Evolutionary conservation across 306 rosid genomes (phyloP).

Genomic region (Pyrus bretschneideri): DNA sequence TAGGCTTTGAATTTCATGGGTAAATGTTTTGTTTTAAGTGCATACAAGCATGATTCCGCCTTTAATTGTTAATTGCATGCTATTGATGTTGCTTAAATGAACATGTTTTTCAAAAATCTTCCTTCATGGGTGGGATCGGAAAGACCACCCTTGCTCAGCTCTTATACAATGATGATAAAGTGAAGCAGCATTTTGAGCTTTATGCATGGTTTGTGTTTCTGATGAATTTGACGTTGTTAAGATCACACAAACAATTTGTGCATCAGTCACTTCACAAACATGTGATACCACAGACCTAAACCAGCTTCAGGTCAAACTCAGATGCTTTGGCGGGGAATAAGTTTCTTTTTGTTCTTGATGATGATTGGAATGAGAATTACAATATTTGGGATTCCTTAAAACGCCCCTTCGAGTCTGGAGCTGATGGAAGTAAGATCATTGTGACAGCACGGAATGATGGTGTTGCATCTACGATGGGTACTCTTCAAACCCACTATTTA

Average conservation of each 20-base stretch:
- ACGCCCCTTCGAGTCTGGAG: background rate
- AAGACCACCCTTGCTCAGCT: background rate
- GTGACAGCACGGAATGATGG: background rate
- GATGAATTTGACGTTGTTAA: no score
- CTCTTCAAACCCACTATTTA: background rate
- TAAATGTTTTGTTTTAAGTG: no score
- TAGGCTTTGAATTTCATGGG: no score
- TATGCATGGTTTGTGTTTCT: no score
- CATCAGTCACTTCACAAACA: background rate
- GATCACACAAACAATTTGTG: background rate
- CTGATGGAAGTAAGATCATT: background rate
- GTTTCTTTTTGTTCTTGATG: background rate
- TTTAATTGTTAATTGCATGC: no score
- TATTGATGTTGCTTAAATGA: no score
- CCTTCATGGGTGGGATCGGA: background rate
- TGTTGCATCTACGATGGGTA: background rate
- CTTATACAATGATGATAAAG: background rate
- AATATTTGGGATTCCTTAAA: background rate
- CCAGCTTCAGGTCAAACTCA: background rate
- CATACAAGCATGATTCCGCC: no score
- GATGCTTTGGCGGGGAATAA: background rate
- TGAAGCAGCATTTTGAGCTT: no score
- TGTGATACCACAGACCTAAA: background rate
- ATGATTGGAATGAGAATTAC: slow-evolving; percentile 1
- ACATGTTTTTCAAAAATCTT: no score